Evolutionary conservation across 495 filamentous ascomycete species (phyloP).

Genomic region (Lichina pygmaea): DNA sequence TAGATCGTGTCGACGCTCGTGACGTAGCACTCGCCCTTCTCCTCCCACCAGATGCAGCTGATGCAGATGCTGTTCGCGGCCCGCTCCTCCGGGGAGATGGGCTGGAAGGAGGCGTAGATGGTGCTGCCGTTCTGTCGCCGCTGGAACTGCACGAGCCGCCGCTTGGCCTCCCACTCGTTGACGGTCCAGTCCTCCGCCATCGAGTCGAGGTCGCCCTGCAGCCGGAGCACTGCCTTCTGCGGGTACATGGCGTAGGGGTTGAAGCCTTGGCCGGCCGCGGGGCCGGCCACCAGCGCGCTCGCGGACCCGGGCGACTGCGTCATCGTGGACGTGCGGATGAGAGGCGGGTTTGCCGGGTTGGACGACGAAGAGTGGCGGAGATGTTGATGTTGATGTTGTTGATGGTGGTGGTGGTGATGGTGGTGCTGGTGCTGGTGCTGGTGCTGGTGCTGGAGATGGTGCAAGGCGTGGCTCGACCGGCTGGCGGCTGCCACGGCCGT

Average conservation of each 20-base stretch:
- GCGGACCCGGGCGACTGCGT: slow-evolving; percentile 22
- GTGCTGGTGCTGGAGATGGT: background rate
- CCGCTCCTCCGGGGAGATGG: slow-evolving; percentile 41
- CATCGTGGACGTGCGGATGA: slow-evolving; percentile 69
- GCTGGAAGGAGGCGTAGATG: slow-evolving; percentile 41
- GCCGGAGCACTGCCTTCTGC: slow-evolving; percentile 61
- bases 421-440: background rate
- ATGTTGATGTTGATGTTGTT: too few species aligned
- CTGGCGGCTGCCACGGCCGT: background rate
- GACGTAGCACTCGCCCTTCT: slow-evolving; percentile 66
- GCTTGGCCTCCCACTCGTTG: slow-evolving; percentile 49
- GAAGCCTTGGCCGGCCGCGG: slow-evolving; percentile 21
- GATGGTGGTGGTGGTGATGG: background rate
- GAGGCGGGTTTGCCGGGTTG: slow-evolving; percentile 24
- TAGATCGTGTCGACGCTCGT: slow-evolving; percentile 94
- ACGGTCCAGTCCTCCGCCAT: slow-evolving; percentile 60
- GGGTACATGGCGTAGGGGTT: slow-evolving; percentile 67
- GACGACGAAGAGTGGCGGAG: background rate
- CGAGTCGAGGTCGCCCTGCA: slow-evolving; percentile 53
- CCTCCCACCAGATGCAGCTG: slow-evolving; percentile 83
- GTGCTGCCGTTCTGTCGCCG: slow-evolving; percentile 52
- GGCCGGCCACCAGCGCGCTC: slow-evolving; percentile 12
- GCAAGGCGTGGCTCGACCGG: background rate
- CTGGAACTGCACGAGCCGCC: slow-evolving; percentile 66
- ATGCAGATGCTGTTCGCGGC: slow-evolving; percentile 56